These are phyloP conservation scores for Wickerhamomyces sp. DNA, from an alignment of 1,139 yeast genomes.

Conservation along the genomic window DNA sequence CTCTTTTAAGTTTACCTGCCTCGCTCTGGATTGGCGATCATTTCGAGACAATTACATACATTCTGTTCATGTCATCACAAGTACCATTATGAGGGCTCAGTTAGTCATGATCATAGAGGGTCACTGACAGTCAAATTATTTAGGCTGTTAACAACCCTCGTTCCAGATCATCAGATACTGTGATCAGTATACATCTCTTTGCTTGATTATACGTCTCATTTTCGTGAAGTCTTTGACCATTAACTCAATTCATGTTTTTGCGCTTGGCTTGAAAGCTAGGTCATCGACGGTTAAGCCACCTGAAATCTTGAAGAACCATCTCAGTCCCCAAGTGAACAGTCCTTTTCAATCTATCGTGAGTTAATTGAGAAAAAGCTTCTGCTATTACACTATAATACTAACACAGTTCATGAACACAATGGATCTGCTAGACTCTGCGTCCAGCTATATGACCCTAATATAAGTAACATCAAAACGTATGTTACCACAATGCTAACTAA, in stretches of 20 bases:
- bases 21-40: neutral
- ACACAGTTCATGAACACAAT: constrained; percentile 13
- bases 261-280: no score
- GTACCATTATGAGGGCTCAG: constrained; percentile 13
- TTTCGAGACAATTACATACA: no score
- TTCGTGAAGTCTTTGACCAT: constrained; percentile 1
- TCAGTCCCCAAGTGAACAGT: constrained; percentile 8
- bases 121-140: neutral
- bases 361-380: neutral
- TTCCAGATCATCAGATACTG: constrained; percentile 8
- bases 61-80: no score
- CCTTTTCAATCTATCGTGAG: constrained; percentile 1
- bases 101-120: constrained; percentile 3
- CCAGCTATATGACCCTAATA: constrained; percentile 55
- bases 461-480: constrained; percentile 38
- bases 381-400: neutral
- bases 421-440: constrained; percentile 31
- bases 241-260: no score
- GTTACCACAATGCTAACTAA: constrained; percentile 33
- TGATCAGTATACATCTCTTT: constrained; percentile 15
- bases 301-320: constrained; percentile 1
- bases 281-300: neutral
- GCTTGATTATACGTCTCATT: constrained; percentile 16
- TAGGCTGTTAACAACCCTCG: neutral
- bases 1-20: neutral